These are phyloP conservation scores for Fragilariopsis cylindrus DNA, from an alignment of 108 stramenopile genomes.

Conservation along the genomic window DNA sequence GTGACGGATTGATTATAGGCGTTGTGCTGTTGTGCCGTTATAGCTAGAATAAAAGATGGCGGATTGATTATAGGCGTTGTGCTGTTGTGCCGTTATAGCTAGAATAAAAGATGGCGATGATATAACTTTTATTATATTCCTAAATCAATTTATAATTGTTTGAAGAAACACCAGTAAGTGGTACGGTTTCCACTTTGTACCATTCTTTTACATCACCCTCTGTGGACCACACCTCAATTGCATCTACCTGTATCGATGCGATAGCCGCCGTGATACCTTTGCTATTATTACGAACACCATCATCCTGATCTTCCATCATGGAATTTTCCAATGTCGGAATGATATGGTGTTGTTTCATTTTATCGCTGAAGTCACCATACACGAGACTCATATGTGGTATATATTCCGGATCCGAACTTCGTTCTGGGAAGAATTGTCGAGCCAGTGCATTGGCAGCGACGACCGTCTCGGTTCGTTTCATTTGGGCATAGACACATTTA, in stretches of 20 bases:
- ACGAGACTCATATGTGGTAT: conserved; percentile 30
- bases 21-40: no score
- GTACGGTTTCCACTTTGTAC: conserved; percentile 25
- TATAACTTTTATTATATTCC: no score
- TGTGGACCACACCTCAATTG: conserved; percentile 35
- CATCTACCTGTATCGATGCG: conserved; percentile 9
- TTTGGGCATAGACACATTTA: conserved; percentile 24
- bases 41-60: no score
- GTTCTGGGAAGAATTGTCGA: conserved; percentile 20
- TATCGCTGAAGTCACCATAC: conserved; percentile 22
- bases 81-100: no score
- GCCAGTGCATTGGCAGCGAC: conserved; percentile 11
- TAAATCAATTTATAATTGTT: no score
- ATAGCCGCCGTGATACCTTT: neutral
- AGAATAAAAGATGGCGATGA: no score
- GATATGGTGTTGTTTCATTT: conserved; percentile 2
- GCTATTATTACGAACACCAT: neutral
- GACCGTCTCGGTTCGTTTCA: conserved; percentile 6
- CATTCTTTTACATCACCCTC: conserved; percentile 27
- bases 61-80: no score
- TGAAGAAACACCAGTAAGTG: neutral
- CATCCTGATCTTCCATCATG: neutral
- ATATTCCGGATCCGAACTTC: conserved; percentile 25
- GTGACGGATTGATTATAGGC: no score
- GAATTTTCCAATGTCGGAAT: conserved; percentile 3